Evolutionary conservation across 805 yeast species (phyloP), one percentile per base, ranked within the genome.

Genomic region (Brettanomyces anomalus): DNA sequence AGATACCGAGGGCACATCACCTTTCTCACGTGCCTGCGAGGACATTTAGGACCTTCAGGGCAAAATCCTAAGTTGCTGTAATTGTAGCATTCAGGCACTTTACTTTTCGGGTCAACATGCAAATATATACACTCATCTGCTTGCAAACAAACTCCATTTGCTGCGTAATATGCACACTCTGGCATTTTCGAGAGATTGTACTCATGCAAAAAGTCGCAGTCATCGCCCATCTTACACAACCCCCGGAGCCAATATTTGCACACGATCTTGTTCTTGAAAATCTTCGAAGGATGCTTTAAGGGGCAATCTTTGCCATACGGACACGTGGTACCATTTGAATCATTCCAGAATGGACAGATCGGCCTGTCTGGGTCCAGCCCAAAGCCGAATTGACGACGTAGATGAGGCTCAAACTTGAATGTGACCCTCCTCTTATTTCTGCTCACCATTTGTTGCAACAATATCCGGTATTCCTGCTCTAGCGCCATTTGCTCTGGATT

Each of bases 161-260:
- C 81, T 36, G 87, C 72, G 61, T 76, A 90, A 61, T 86, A 85
- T 19, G 87, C 75, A 61, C 99, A 93, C 61, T 93, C 98, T 3
- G 97, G 97, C 95, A 93, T 90, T 63, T 85, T 87, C 46, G 95
- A 72, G 53, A 93, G 66, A 57, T 93, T 90, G 57, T 89, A 89
- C 59, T 93, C 99, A 63, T 93, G 99, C 37, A 93, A 65, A 55
- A 86, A 93, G 67, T 93, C 99, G 63, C 99, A 93, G 51, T 85
- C 86, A 52, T 88, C 95, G 40, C 94, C 95, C 68, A 90, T 90
- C 65, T 93, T 93, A 65, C 99, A 93, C 31, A 93, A 73, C 0
- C 99, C 99, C 50, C 97, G 76, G 31, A 93, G 75, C 99, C 98
- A 93, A 68, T 93, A 97, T 70, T 93, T 90, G 61, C 98, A 93